These are phyloP conservation scores for Eucalyptus caleyi DNA, from an alignment of 345 rosid genomes.

Conservation along the genomic window DNA sequence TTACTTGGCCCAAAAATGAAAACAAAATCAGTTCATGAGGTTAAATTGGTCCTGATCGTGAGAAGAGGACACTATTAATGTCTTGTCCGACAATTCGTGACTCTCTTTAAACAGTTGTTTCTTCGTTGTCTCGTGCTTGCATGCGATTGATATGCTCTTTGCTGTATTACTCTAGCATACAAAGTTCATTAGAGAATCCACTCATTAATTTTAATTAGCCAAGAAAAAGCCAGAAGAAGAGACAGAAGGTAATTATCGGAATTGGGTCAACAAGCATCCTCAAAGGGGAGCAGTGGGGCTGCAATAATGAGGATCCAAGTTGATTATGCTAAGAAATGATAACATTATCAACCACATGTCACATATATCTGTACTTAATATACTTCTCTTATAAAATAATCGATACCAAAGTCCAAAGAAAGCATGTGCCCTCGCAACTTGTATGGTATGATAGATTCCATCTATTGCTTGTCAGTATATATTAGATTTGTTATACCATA, in stretches of 20 bases:
- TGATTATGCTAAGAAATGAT: background rate
- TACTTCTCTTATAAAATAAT: background rate
- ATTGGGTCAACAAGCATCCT: background rate
- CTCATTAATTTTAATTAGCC: background rate
- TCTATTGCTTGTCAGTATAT: background rate
- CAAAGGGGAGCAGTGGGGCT: background rate
- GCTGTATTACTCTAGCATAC: too few species aligned
- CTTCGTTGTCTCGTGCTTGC: background rate
- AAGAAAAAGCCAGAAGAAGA: background rate
- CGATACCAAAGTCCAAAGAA: background rate
- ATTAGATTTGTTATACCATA: too few species aligned
- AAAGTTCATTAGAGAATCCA: background rate
- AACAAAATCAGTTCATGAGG: background rate
- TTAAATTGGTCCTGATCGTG: background rate
- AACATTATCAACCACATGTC: background rate
- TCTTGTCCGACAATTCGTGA: background rate
- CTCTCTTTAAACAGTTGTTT: background rate
- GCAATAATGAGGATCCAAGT: background rate
- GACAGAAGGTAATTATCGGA: background rate
- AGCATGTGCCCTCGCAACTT: background rate
- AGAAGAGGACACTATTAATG: background rate
- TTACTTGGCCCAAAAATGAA: background rate
- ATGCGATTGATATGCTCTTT: background rate
- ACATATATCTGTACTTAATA: background rate
- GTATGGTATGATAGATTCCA: background rate